Base-by-base conservation (phyloP, 768 basidiomycete genomes). In the Rhodotorula toruloides region DNA sequence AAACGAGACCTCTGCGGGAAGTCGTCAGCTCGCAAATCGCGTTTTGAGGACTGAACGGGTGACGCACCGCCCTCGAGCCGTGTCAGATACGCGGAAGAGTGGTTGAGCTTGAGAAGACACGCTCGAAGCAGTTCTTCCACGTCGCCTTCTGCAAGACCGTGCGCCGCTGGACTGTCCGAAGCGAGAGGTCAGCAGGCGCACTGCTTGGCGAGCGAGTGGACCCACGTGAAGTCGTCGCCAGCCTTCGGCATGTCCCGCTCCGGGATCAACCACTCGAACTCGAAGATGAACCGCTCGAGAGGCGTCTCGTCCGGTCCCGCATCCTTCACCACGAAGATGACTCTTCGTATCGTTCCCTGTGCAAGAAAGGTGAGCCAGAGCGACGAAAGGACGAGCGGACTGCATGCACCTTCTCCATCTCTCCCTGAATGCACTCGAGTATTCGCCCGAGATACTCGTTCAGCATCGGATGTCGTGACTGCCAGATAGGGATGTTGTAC, bases 401-500 rank as follows among this genome's bases (percentile, higher is more conserved):
- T 37, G 57, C 12, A 65, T 73, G 67, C 72, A 90, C 90, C 61
- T 81, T 79, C 27, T 80, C 76, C 21, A 96, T 81, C 76, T 94
- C 91, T 52, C 89, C 88, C 27, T 83, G 81, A 36, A 92, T 77
- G n/a, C 89, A 87, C 74, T 87, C 87, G 63, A 91, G 82, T 4
- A 90, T 87, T 27, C 88, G 88, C n/a, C 89, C 84, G 61, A 98
- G 87, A 76, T 96, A 98, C 50, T 87, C 85, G 69, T 89, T 88
- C 58, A 98, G 80, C 47, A 84, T 84, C 4, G 92, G 91, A 76
- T 93, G 90, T n/a, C 92, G 77, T 7, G 90, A 91, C 78, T 96
- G 91, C 75, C 86, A 97, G 16, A 94, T 90, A 0, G 90, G 88
- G 0, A 87, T 87, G 65, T 90, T 86, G 77, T 92, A 96, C 76